A percentile compares a stretch with the other conserved stretches of the same genome.
Conservation (phyloP, 345 rosid genomes). For the Eucalyptus viminalis region DNA sequence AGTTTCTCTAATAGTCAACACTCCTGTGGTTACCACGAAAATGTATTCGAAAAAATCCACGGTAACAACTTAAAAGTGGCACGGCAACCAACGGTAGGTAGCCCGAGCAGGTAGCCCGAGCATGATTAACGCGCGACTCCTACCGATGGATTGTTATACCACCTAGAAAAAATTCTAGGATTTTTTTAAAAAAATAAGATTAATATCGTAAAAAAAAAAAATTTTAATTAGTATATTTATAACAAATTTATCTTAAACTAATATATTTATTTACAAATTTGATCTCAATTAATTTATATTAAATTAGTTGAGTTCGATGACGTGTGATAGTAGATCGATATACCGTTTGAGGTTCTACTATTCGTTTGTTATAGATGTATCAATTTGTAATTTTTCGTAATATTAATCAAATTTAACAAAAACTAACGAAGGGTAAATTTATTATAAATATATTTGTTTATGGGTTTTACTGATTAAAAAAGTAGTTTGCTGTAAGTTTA, state of each 20-base stretch:
- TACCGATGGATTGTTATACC: background rate
- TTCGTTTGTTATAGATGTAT: rapidly evolving
- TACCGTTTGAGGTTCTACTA: rapidly evolving
- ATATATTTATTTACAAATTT: rapidly evolving
- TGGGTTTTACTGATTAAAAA: background rate
- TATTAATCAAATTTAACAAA: too few relatives aligned
- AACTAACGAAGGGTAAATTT: too few relatives aligned
- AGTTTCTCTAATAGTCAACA: background rate
- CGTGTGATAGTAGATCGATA: rapidly evolving
- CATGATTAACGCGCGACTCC: background rate
- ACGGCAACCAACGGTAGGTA: background rate
- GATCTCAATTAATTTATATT: too few relatives aligned
- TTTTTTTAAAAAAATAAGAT: too few relatives aligned
- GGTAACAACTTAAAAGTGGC: background rate
- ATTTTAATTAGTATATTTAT: too few relatives aligned
- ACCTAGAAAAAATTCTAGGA: background rate
- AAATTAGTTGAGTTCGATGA: too few relatives aligned
- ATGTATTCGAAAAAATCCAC: background rate
- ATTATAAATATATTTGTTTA: too few relatives aligned
- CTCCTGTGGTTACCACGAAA: background rate
- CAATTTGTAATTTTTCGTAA: rapidly evolving
- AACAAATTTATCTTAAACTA: too few relatives aligned
- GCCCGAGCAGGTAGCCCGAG: background rate
- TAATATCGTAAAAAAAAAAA: too few relatives aligned
- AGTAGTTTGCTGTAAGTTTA: background rate